These are phyloP conservation scores for Colletotrichum gloeosporioides DNA, from an alignment of 2,329 filamentous ascomycete genomes.

Conservation along the genomic window DNA sequence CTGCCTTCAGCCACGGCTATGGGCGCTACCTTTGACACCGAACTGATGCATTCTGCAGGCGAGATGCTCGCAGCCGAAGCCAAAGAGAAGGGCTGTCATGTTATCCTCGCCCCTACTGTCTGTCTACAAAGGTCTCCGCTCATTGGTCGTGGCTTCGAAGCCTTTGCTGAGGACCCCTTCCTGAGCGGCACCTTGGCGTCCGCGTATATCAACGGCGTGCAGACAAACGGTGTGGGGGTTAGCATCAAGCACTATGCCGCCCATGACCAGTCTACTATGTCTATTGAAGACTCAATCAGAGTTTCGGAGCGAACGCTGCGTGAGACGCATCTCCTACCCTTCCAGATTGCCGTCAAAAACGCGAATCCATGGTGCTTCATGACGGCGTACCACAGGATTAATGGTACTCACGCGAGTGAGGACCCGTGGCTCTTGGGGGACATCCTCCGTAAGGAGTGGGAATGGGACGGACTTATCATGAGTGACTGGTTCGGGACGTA, in stretches of 20 bases:
- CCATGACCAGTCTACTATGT: conserved; percentile 37
- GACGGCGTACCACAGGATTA: conserved; percentile 54
- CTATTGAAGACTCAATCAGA: conserved; percentile 7
- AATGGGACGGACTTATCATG: conserved; percentile 61
- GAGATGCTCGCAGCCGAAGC: neutral
- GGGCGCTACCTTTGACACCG: neutral
- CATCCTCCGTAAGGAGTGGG: conserved; percentile 61
- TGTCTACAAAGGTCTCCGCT: conserved; percentile 9
- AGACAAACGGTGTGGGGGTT: conserved; percentile 43
- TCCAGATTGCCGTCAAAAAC: conserved; percentile 60
- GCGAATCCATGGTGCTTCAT: conserved; percentile 58
- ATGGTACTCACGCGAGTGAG: conserved; percentile 36
- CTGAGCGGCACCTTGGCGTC: neutral
- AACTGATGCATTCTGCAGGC: neutral
- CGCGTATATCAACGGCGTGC: conserved; percentile 38
- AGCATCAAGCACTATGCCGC: conserved; percentile 51
- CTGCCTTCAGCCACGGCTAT: neutral
- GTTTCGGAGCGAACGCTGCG: conserved; percentile 36
- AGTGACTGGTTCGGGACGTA: conserved; percentile 66
- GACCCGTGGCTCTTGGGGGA: conserved; percentile 49
- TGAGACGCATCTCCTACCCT: conserved; percentile 63
- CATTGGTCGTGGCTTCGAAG: conserved; percentile 3
- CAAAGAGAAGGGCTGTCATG: neutral
- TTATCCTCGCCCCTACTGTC: conserved; percentile 4
- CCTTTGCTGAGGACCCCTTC: neutral